A percentile compares a stretch with the other conserved stretches of the same genome.
phyloP scores from a whole-genome alignment of 2,329 filamentous ascomycete species.

The Lasiodiplodia gonubiensis region DNA sequence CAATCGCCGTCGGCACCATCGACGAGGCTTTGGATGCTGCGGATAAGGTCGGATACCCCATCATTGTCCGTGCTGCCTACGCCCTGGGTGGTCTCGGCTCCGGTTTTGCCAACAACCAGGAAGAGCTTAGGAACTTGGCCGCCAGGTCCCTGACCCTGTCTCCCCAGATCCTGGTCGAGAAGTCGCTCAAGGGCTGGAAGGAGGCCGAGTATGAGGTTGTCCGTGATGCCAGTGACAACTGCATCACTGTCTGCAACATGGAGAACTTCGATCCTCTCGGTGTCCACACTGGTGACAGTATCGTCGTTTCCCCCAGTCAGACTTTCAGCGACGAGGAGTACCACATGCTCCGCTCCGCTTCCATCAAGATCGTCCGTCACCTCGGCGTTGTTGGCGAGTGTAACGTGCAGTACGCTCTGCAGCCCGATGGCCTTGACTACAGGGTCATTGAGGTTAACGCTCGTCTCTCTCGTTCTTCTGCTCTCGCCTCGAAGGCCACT shows the following conservation, averaged over 20 bases:
- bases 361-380: conserved; percentile 98
- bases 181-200: conserved; percentile 99
- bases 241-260: conserved; percentile 99
- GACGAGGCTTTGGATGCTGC: conserved; percentile 92
- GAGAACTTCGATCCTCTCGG: conserved; percentile 98
- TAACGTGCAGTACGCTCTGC: conserved; percentile 96
- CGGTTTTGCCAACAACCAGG: conserved; percentile 91
- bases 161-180: conserved; percentile 96
- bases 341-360: conserved; percentile 96
- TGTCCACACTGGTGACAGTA: conserved; percentile 98
- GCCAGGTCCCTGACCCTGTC: conserved; percentile 91
- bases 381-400: conserved; percentile 97
- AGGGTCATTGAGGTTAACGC: conserved; percentile 99
- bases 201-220: conserved; percentile 99
- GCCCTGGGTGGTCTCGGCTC: conserved; percentile 95
- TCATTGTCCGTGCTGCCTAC: conserved; percentile 97
- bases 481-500: conserved; percentile 95
- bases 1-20: conserved; percentile 86
- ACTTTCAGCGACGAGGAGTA: conserved; percentile 98
- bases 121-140: conserved; percentile 92
- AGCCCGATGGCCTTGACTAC: conserved; percentile 96
- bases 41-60: conserved; percentile 87
- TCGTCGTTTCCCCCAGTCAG: conserved; percentile 95
- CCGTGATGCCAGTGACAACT: conserved; percentile 96
- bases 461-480: conserved; percentile 95